phyloP scores from a whole-genome alignment of 305 asterid genomes.

The Galium porrigens region DNA sequence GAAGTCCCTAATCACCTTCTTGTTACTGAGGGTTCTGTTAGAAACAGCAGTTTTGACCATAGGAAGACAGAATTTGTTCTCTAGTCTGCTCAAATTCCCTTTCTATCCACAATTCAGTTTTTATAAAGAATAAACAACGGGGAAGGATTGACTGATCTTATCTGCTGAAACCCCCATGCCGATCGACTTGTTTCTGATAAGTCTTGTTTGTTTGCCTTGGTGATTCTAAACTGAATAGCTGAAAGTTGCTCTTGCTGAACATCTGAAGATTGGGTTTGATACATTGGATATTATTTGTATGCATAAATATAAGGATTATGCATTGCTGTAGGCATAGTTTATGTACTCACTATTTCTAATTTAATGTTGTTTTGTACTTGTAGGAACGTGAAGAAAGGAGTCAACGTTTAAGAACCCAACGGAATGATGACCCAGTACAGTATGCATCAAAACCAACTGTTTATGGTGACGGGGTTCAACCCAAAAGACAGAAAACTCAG shows the following conservation, averaged over 20 bases:
- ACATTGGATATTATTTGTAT: background rate
- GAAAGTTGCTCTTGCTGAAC: background rate
- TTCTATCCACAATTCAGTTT: background rate
- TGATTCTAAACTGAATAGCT: background rate
- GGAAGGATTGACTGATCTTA: constrained; percentile 1
- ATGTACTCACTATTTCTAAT: background rate
- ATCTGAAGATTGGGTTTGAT: background rate
- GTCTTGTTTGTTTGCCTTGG: background rate
- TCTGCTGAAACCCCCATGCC: background rate
- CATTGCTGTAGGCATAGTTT: background rate
- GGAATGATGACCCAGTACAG: constrained; percentile 52
- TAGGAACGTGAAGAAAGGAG: constrained; percentile 93
- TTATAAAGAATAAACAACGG: background rate
- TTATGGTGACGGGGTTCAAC: constrained; percentile 41
- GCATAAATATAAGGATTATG: background rate
- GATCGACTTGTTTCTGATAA: background rate
- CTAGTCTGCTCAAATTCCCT: background rate
- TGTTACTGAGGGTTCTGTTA: background rate
- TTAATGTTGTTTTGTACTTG: background rate
- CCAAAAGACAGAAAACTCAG: constrained; percentile 49
- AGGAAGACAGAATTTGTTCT: background rate
- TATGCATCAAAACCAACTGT: constrained; percentile 38
- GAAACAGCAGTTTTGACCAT: background rate
- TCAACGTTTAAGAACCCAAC: constrained; percentile 47
- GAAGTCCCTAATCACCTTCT: background rate